Evolutionary conservation across 2,329 filamentous ascomycete species (phyloP), one percentile per base, ranked within the genome.

Genomic region (Pseudogymnoascus sp.): DNA sequence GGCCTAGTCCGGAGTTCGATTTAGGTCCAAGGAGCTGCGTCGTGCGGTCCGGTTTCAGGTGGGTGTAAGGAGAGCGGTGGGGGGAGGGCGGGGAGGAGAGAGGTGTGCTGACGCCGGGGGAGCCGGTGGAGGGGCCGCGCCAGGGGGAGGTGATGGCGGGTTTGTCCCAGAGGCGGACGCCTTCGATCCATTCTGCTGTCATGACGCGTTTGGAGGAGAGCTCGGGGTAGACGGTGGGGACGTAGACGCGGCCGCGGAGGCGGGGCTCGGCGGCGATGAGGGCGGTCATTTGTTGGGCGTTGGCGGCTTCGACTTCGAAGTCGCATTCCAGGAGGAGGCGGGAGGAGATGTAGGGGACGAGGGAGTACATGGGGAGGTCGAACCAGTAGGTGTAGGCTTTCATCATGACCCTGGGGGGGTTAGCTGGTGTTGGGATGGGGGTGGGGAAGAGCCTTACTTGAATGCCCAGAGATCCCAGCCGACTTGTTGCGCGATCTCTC

Each of bases 101-200:
- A 12, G 83, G 80, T 2, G 79, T 79, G 58, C 86, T 82, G 59
- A 89, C 87, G 15, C 93, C 92, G 3, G 90, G 89, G 27, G 89
- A 93, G 3, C 90, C 90, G 64, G 84, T 80, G 77, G 86, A 83
- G 5, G 89, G 89, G 21, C 92, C 92, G 37, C 86, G 77, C 93
- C 94, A 97, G 4, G 83, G 80, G 2, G 82, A 81, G 0, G 85
- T 88, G 71, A 97, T 87, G 60, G 87, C 82, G 62, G 90, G 86
- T 73, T 95, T 95, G 70, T 97, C 93, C 91, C 92, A 96, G 2
- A 99, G 79, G 1, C 92, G 83, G 2, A 96, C 86, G 5, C 94
- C 94, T 75, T 99, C 94, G 63, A 99, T 95, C 94, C 94, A 99
- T 73, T 99, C 94, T 0, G 93, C 92, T 0, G 92, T 95, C 79